Evolutionary conservation across 257 asterid species (phyloP), one percentile per base, ranked within the genome.

Genomic region (Henckelia pumila): DNA sequence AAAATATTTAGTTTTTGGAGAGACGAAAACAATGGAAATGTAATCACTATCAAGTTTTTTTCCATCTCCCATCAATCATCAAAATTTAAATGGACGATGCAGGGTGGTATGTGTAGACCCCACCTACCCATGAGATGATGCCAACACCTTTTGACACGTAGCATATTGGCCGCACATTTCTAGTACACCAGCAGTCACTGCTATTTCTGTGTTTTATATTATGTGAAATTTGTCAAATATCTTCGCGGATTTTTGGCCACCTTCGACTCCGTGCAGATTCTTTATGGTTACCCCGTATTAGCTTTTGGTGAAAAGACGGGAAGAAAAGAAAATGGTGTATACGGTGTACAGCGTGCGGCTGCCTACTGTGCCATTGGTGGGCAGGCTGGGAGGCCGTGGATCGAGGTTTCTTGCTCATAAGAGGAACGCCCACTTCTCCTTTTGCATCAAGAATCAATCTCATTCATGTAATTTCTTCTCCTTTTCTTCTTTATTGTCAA

Each of bases 281-380:
- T 49, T 37, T 55, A 20, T 35, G 44, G 44, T 35, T 35, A 53
- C 5, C 30, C 37, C 23, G 7, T 20, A 19, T 5, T 40, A 35
- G 14, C 16, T 8, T 61, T 64, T 32, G 24, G 63, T 35, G 44
- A 4, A 57, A 71, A 40, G 22, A 3, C 52, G 26, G 10, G 26
- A 25, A 30, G 8, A 35, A 19, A 20, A 35, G 50, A 66, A 60
- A 69, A 92, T 92, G 98, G 96, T 84, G 30, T 86, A 84, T 57
- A 80, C 95, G 47, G 67, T 89, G 32, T 73, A 95, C 0, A 95
- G 91, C 2, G 83, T 84, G 62, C 76, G 91, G 19, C 59, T 86
- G 76, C 96, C 92, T 0, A 59, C 86, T 24, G 77, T 68, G 70
- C 86, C 92, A 19, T 73, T 89, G 55, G 74, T 68, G 57, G 78